Base-by-base conservation (phyloP, 1,139 yeast species). In the Yamadazyma sp. region DNA sequence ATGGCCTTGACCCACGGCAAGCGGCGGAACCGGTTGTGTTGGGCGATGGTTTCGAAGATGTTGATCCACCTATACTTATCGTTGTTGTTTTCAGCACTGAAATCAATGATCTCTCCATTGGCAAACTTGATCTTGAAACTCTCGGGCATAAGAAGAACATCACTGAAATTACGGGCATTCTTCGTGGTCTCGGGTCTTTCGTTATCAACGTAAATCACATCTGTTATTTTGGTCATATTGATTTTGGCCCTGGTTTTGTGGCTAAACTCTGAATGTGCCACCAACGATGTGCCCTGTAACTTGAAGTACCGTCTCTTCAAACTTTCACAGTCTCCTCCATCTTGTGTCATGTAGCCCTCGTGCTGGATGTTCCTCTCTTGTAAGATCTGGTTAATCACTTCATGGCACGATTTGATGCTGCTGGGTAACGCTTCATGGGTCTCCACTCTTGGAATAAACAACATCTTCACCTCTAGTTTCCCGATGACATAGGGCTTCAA, bases 1-100 rank as follows among this genome's bases (percentile, higher is more conserved):
- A 72, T 72, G 43, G 62, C 46, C 44, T 75, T 78, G 18, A 84
- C 83, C 94, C 94, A 84, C 1, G 89, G 87, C 55, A 83, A 88
- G 35, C 75, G 66, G 29, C 79, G 65, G 58, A 73, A 73, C 50
- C 77, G 71, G 55, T 78, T 76, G 49, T 76, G 64, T 44, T 69
- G 68, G 17, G 81, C 72, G 26, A 82, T 74, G 38, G 66, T 66
- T 48, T 81, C 83, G 37, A 84, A 56, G 3, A 67, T 55, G 2
- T 58, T 48, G 37, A 80, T 73, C 94, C 94, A 85, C 40, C 62
- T 63, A 23, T 56, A 54, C 58, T 78, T 79, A 38, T 77, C 82
- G n/a, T 58, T 59, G 40, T 65, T 68, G 39, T 75, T 75, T 36
- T 84, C 85, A 15, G 89, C 85, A 9, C 83, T 83, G 54, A 85